A percentile compares a stretch with the other conserved stretches of the same genome.
Conservation (phyloP, 257 asterid species). For the Solanum chaucha region DNA sequence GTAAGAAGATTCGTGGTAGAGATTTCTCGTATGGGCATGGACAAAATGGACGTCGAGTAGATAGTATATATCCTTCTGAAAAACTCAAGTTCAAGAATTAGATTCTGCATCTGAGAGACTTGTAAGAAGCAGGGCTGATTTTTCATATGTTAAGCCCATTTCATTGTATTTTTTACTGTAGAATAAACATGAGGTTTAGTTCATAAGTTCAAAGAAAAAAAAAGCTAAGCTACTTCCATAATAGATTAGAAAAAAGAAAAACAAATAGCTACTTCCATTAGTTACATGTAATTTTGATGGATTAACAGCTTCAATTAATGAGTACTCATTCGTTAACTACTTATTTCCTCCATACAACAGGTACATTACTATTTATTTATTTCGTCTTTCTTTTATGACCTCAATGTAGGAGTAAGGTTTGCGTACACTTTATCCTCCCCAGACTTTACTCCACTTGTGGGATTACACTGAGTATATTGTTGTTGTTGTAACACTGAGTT, state of each 20-base stretch:
- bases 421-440: fast-evolving
- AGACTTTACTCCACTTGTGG: neutral
- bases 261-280: neutral
- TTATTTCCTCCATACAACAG: neutral
- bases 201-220: neutral
- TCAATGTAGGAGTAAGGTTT: neutral
- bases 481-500: neutral
- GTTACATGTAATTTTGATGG: neutral
- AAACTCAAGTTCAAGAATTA: constrained; percentile 43
- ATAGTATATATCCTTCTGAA: constrained; percentile 50
- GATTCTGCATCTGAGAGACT: neutral
- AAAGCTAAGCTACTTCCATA: neutral
- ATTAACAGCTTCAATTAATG: neutral
- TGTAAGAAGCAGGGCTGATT: neutral
- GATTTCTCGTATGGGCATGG: constrained; percentile 24
- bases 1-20: constrained; percentile 8
- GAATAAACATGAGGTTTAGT: neutral
- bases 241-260: neutral
- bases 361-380: neutral
- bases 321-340: neutral
- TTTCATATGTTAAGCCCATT: neutral
- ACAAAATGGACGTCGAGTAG: constrained; percentile 17
- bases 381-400: neutral
- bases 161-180: neutral
- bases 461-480: neutral